These are phyloP conservation scores for Talaromyces trachyspermus DNA, from an alignment of 495 filamentous ascomycete genomes.

Conservation along the genomic window DNA sequence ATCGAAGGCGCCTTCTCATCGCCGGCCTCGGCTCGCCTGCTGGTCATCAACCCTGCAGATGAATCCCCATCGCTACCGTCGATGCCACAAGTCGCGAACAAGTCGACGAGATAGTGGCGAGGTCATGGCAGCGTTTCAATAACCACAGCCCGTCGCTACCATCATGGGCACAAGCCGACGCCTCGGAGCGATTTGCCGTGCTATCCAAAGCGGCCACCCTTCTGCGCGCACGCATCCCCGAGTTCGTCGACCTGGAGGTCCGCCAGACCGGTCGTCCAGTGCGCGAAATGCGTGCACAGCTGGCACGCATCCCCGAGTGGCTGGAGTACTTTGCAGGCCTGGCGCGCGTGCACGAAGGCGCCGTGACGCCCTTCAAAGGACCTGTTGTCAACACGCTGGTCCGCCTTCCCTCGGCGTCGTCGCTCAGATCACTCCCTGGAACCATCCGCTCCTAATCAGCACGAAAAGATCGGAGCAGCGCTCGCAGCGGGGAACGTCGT, in stretches of 20 bases:
- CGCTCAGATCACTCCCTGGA: slow-evolving; percentile 58
- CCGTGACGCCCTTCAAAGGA: slow-evolving; percentile 52
- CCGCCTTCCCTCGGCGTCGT: slow-evolving; percentile 56
- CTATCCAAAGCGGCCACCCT: slow-evolving; percentile 48
- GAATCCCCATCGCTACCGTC: slow-evolving; percentile 28
- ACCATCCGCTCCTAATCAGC: slow-evolving; percentile 57
- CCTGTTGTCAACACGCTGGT: slow-evolving; percentile 55
- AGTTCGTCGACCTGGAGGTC: slow-evolving; percentile 50
- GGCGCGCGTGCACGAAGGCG: slow-evolving; percentile 51
- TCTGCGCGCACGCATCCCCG: slow-evolving; percentile 39
- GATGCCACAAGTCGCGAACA: slow-evolving; percentile 43
- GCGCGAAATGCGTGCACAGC: slow-evolving; percentile 59
- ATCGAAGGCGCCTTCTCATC: slow-evolving; percentile 17
- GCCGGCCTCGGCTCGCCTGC: slow-evolving; percentile 9
- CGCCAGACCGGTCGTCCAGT: slow-evolving; percentile 55
- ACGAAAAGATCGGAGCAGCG: slow-evolving; percentile 55
- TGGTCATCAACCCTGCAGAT: slow-evolving; percentile 19
- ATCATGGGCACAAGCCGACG: slow-evolving; percentile 52
- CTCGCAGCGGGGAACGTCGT: slow-evolving; percentile 57
- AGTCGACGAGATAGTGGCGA: slow-evolving; percentile 35
- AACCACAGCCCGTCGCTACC: no score
- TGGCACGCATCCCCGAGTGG: slow-evolving; percentile 55
- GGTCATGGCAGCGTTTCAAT: slow-evolving; percentile 43
- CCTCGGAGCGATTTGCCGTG: slow-evolving; percentile 45
- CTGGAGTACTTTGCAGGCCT: slow-evolving; percentile 57